Evolutionary conservation across 768 basidiomycete species (phyloP).

Genomic region (Tubosaeta sp.): DNA sequence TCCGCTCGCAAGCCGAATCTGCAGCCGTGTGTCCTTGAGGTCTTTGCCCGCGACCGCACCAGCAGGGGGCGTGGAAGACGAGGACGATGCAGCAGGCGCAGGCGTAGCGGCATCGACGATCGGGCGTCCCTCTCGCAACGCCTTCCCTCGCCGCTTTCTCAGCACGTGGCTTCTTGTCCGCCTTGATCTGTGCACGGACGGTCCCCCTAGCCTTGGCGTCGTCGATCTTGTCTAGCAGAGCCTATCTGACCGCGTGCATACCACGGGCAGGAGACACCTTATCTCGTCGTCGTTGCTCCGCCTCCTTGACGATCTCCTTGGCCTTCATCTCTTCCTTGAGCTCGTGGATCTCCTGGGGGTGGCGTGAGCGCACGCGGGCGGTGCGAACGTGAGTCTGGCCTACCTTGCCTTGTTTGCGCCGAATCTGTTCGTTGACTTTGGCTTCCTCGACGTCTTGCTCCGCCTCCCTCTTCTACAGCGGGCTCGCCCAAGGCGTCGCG

Average conservation of each 20-base stretch:
- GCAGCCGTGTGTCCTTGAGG: conserved; percentile 82
- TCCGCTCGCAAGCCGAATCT: conserved; percentile 81
- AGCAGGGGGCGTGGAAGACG: conserved; percentile 8
- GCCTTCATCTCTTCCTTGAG: conserved; percentile 72
- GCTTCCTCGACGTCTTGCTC: conserved; percentile 69
- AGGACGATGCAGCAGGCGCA: conserved; percentile 23
- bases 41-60: conserved; percentile 57
- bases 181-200: conserved; percentile 91
- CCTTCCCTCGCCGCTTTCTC: conserved; percentile 89
- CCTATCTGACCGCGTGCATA: neutral
- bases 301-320: conserved; percentile 82
- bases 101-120: conserved; percentile 32
- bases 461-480: too few species aligned
- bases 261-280: neutral
- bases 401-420: conserved; percentile 81
- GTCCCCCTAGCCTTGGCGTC: conserved; percentile 84
- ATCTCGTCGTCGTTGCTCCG: conserved; percentile 79
- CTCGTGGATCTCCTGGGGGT: conserved; percentile 59
- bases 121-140: conserved; percentile 74
- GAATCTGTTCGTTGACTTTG: conserved; percentile 70
- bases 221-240: conserved; percentile 74
- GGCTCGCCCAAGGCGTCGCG: too few species aligned
- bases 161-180: conserved; percentile 87
- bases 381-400: neutral
- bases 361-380: neutral